Evolutionary conservation across 2,329 filamentous ascomycete genomes (phyloP), one percentile per base, ranked within the genome.

Genomic region (Emericellopsis cladophorae): DNA sequence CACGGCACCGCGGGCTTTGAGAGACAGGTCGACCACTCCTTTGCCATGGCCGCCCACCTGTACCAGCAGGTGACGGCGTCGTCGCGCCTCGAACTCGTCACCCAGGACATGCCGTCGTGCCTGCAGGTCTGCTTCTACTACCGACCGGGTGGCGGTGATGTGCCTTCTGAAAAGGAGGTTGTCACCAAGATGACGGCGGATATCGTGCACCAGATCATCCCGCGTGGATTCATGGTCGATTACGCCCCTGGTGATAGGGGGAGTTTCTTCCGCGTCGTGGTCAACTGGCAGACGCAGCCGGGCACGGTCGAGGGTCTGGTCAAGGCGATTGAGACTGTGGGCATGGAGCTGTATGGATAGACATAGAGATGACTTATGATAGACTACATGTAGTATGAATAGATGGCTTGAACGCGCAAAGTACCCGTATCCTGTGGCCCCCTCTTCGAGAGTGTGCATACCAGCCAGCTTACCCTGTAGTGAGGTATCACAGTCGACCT

Each of bases 61-160:
- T 76, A 81, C 1, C 55, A 54, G 0, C 59, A 79, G 1, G 55
- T 95, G 3, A 59, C 66, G 5, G 37, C 62, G 12, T 68, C 70
- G 34, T 55, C 62, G 0, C 66, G 84, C 49, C 83, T 96, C 50
- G 64, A 74, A 15, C 67, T 94, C 14, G 75, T 95, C 4, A 84
- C 79, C 10, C 70, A 76, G 42, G 81, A 84, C 51, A 84, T 87
- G 22, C 81, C 89, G 37, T 85, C 86, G 1, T 96, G 90, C 61
- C 65, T 95, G 56, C 92, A 96, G 63, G 84, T 96, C 18, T 95
- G 90, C 66, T 96, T 96, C 59, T 95, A 95, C 58, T 88, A 84
- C 53, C 77, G 81, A 0, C 76, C 76, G 0, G 47, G 47, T 1
- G 75, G 79, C 3, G 51, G 59, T 43, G 47, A 83, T 35, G 50